Evolutionary conservation across 1,284 basidiomycete genomes (phyloP), one percentile per base, ranked within the genome.

Genomic region (Stereum hirsutum): DNA sequence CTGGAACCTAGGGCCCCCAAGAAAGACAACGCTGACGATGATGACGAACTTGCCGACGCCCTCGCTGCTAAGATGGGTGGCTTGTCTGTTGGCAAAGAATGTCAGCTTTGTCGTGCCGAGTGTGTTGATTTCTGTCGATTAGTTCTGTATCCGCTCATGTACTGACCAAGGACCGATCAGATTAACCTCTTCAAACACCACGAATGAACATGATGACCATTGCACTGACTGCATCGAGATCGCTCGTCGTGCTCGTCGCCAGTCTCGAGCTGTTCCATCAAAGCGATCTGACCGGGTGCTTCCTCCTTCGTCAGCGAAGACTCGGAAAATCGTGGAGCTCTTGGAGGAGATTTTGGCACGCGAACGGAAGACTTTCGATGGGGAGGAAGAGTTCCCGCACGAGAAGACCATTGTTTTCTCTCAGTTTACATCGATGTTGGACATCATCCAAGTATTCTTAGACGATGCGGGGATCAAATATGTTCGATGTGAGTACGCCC

Each of bases 361-460:
- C n/a, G 74, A 76, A 2, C n/a, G n/a, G n/a, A n/a, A n/a, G n/a
- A n/a, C n/a, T n/a, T n/a, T n/a, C n/a, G 65, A 70, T 0, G 66
- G 72, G 5, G 65, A 68, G 14, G 49, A 49, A 21, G 46, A 48
- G 21, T 32, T 11, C n/a, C 6, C 35, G 6, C 30, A 26, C 45
- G 83, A 96, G 58, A 98, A 97, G 71, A 94, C 93, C 0, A 98
- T 98, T 52, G 76, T 89, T 21, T 89, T 89, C 57, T 85, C 79
- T 1, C 85, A 94, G 56, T 98, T 97, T 58, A 96, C 94, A 0
- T 77, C 75, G 10, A 94, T 97, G 80, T 66, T 98, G 44, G 80
- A 94, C 60, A 58, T 97, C 43, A 70, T 97, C 38, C 81, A 93
- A 61, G 85, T 83, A 0, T 94, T 94, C 64, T 66, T 98, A 55